Evolutionary conservation across 2,329 filamentous ascomycete genomes (phyloP).

Genomic region (Aspergillus aculeatus): DNA sequence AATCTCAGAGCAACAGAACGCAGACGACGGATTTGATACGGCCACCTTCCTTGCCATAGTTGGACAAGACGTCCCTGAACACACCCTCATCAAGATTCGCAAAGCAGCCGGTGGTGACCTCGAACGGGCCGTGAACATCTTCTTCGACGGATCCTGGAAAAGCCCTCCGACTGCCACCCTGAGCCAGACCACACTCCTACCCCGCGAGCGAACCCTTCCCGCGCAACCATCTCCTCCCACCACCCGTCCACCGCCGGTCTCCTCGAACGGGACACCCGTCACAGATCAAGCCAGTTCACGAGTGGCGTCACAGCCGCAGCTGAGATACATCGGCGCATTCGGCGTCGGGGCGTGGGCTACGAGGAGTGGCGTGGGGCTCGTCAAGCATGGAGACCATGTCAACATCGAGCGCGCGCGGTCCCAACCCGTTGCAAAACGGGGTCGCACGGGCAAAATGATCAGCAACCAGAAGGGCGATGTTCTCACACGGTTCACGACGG

Average conservation of each 20-base stretch:
- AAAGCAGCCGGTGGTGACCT: slow-evolving; percentile 53
- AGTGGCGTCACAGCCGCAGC: slow-evolving; percentile 43
- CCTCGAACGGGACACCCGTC: slow-evolving; percentile 1
- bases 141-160: slow-evolving; percentile 64
- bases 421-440: slow-evolving; percentile 54
- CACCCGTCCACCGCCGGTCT: background rate
- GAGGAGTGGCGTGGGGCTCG: slow-evolving; percentile 69
- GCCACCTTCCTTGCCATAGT: slow-evolving; percentile 58
- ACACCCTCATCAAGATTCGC: slow-evolving; percentile 50
- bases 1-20: background rate
- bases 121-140: slow-evolving; percentile 63
- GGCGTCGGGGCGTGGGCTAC: slow-evolving; percentile 92
- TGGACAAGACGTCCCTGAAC: slow-evolving; percentile 50
- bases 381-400: slow-evolving; percentile 80
- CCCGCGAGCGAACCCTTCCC: slow-evolving; percentile 12
- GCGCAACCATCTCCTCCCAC: background rate
- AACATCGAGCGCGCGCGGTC: slow-evolving; percentile 83
- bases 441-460: slow-evolving; percentile 46
- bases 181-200: slow-evolving; percentile 12
- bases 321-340: slow-evolving; percentile 85
- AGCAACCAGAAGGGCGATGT: slow-evolving; percentile 71
- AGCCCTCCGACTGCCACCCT: slow-evolving; percentile 19
- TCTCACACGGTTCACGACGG: slow-evolving; percentile 85
- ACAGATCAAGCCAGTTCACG: slow-evolving; percentile 14
- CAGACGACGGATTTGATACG: slow-evolving; percentile 50